Evolutionary conservation across 495 filamentous ascomycete species (phyloP).

Genomic region (Penicillium malachiteum): DNA sequence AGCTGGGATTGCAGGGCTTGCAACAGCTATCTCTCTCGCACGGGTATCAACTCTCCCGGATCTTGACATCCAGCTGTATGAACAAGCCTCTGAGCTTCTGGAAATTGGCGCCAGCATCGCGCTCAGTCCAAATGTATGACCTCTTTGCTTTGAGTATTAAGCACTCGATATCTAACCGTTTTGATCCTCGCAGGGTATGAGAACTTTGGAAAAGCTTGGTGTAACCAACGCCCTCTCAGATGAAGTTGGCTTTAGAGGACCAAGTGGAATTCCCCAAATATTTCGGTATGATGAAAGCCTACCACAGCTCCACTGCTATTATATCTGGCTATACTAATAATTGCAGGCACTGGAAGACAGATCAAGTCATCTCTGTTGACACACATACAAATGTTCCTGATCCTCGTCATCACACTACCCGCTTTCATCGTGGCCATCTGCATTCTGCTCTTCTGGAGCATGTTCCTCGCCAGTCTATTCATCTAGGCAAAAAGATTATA

Average conservation of each 20-base stretch:
- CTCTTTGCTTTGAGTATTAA: no score
- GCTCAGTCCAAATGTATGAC: conserved; percentile 46
- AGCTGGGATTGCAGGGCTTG: conserved; percentile 49
- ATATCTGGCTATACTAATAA: no score
- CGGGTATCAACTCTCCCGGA: conserved; percentile 28
- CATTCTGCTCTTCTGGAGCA: conserved; percentile 45
- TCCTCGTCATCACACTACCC: conserved; percentile 43
- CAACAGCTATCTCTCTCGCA: conserved; percentile 41
- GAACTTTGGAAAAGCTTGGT: conserved; percentile 47
- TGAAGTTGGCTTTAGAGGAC: conserved; percentile 40
- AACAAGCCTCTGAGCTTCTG: conserved; percentile 41
- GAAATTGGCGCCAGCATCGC: conserved; percentile 53
- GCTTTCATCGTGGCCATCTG: conserved; percentile 48
- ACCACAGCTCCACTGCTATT: not conserved
- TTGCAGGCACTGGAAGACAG: conserved; percentile 41
- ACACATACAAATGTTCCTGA: conserved; percentile 35
- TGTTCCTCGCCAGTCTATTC: conserved; percentile 32
- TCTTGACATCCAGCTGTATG: conserved; percentile 45
- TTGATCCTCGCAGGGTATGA: conserved; percentile 46
- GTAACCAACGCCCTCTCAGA: conserved; percentile 40
- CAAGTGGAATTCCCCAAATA: conserved; percentile 38
- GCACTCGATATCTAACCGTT: not conserved
- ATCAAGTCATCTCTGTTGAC: conserved; percentile 44
- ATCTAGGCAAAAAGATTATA: conserved; percentile 21
- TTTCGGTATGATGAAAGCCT: conserved; percentile 18